Base-by-base conservation (phyloP, 2,329 filamentous ascomycete species). In the Penicillium sp. region DNA sequence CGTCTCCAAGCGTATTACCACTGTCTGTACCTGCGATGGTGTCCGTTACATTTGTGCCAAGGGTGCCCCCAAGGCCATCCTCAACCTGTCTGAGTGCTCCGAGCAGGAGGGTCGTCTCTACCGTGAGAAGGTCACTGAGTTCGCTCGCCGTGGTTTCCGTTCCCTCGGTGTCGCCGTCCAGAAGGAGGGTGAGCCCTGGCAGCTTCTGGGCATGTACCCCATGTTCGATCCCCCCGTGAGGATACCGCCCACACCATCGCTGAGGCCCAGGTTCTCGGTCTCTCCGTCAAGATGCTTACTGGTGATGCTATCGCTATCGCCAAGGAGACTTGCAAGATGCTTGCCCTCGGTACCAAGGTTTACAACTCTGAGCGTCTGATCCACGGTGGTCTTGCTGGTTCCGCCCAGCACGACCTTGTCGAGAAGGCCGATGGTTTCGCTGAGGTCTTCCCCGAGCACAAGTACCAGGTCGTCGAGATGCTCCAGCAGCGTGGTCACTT, bases 301-400 rank as follows among this genome's bases (percentile, higher is more conserved):
- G 87, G 87, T 82, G 87, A 90, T 70, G 87, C 87, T 61, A 88
- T 90, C 65, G 87, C 87, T 66, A 90, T 90, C 62, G 87, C 87
- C 56, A 90, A 90, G 79, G 87, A 90, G 77, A 90, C 87, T 63
- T 90, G 87, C 83, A 89, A 89, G 79, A 90, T 90, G 85, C 81
- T 90, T 71, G 86, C 87, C 62, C 84, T 90, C 56, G 86, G 86
- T 65, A 90, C 87, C 71, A 90, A 90, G 80, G 87, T 91, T 62
- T 90, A 90, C 80, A 89, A 90, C 79, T 90, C 87, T 56, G 84
- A 88, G 70, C 87, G 86, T 76, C 82, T 91, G 62, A 89, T 90
- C 65, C 85, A 89, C 76, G 86, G 87, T 76, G 87, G 87, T 79
- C 82, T 90, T 58, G 82, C 84, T 56, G 87, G 87, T 64, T 84